A percentile compares a stretch with the other conserved stretches of the same genome.
These are phyloP conservation scores for Phialocephala sp. DNA, from an alignment of 2,329 filamentous ascomycete species.

Conservation along the genomic window DNA sequence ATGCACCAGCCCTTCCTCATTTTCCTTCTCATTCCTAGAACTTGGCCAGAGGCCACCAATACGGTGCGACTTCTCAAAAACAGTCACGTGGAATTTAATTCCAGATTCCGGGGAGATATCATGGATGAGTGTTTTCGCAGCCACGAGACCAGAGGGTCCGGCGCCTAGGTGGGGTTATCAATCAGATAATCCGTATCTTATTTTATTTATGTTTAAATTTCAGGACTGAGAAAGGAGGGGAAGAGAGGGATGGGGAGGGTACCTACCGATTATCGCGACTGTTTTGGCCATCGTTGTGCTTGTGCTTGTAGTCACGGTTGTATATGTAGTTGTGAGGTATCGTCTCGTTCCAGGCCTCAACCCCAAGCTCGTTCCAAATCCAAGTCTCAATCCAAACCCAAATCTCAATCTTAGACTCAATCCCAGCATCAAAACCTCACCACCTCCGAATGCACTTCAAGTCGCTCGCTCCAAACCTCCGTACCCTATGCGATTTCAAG, in stretches of 20 bases:
- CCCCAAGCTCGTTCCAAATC: too few species aligned
- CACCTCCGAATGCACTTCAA: too few species aligned
- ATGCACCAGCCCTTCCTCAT: constrained; percentile 54
- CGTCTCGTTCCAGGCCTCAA: too few species aligned
- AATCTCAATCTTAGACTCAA: too few species aligned
- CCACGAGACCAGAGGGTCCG: constrained; percentile 71
- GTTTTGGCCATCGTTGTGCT: constrained; percentile 27
- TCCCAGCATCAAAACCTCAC: too few species aligned
- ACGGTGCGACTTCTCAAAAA: constrained; percentile 70
- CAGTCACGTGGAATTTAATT: constrained; percentile 63
- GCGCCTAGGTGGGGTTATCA: constrained; percentile 55
- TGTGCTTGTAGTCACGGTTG: background rate
- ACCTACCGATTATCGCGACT: constrained; percentile 40
- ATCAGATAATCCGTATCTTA: background rate
- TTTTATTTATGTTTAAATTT: background rate
- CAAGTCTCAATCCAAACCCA: too few species aligned
- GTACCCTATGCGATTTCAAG: too few species aligned
- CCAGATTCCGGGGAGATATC: constrained; percentile 53
- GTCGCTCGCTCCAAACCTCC: too few species aligned
- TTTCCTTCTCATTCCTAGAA: constrained; percentile 49
- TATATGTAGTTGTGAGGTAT: background rate
- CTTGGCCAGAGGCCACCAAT: constrained; percentile 82
- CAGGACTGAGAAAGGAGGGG: background rate
- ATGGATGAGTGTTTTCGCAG: constrained; percentile 75
- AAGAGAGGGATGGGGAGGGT: background rate